Conservation (phyloP, 805 yeast genomes). For the Spathaspora sp. region DNA sequence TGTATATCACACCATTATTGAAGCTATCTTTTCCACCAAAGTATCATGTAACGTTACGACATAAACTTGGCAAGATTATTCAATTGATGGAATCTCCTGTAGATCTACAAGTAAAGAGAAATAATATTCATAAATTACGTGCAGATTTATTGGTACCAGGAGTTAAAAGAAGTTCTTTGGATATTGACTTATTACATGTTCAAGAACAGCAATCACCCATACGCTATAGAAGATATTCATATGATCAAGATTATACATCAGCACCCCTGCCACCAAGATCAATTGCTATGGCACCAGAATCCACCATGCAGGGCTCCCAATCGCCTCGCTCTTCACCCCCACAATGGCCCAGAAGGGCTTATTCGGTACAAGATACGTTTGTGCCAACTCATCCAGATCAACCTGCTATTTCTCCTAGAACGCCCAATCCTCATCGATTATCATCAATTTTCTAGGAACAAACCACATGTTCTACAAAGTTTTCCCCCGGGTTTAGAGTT, state of each 20-base stretch:
- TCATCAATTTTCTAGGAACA: constrained; percentile 1
- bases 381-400: background rate
- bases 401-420: background rate
- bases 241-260: background rate
- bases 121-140: constrained; percentile 37
- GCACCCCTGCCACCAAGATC: background rate
- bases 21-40: constrained; percentile 9
- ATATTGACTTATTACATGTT: constrained; percentile 5
- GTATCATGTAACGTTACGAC: constrained; percentile 30
- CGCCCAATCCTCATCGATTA: constrained; percentile 4
- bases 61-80: constrained; percentile 32
- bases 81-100: constrained; percentile 26
- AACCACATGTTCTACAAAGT: too few species aligned
- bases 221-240: background rate
- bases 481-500: background rate
- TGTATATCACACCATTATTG: constrained; percentile 15
- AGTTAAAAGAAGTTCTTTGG: constrained; percentile 13
- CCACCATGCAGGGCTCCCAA: background rate
- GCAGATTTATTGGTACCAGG: constrained; percentile 42
- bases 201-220: background rate
- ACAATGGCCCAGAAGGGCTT: background rate
- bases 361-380: background rate
- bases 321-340: background rate
- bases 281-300: background rate
- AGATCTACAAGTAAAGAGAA: constrained; percentile 36